Percentiles rank a stretch among this genome's conserved stretches.
These are phyloP conservation scores for Hypomyces perniciosus DNA, from an alignment of 2,329 filamentous ascomycete genomes.

Conservation along the genomic window DNA sequence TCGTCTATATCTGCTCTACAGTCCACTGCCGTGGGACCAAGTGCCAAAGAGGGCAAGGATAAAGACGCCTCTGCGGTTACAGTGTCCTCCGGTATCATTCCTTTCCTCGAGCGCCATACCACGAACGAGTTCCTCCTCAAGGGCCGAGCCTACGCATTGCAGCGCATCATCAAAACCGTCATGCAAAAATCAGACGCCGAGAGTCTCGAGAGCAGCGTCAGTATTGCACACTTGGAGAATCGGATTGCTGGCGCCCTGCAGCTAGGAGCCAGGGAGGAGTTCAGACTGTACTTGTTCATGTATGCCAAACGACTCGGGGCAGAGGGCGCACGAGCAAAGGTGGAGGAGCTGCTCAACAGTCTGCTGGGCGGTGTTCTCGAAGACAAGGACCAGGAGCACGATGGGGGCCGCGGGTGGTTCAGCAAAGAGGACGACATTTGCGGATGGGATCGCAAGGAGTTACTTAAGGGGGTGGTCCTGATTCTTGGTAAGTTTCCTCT, in stretches of 20 bases:
- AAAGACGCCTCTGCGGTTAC: conserved; percentile 44
- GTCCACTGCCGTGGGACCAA: conserved; percentile 59
- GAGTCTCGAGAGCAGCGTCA: conserved; percentile 82
- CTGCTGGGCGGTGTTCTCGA: conserved; percentile 67
- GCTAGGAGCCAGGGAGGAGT: conserved; percentile 83
- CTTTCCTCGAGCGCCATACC: conserved; percentile 87
- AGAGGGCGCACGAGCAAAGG: conserved; percentile 79
- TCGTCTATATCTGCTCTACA: conserved; percentile 78
- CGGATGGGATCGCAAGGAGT: conserved; percentile 82
- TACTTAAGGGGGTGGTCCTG: conserved; percentile 85
- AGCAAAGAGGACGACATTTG: conserved; percentile 60
- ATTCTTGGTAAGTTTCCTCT: conserved; percentile 67
- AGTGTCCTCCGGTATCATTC: conserved; percentile 86
- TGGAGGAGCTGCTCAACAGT: conserved; percentile 82
- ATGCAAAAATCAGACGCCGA: conserved; percentile 88
- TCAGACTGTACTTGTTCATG: conserved; percentile 93
- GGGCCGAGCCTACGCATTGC: conserved; percentile 84
- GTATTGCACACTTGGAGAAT: conserved; percentile 92
- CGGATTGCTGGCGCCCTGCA: conserved; percentile 83
- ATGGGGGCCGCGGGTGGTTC: conserved; percentile 20
- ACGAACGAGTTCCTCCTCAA: conserved; percentile 89
- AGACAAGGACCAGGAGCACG: conserved; percentile 25
- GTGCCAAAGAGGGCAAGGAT: conserved; percentile 40
- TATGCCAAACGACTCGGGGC: conserved; percentile 93
- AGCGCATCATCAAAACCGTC: conserved; percentile 83